Conservation (phyloP, 768 basidiomycete species). For the Cyathus striatus region DNA sequence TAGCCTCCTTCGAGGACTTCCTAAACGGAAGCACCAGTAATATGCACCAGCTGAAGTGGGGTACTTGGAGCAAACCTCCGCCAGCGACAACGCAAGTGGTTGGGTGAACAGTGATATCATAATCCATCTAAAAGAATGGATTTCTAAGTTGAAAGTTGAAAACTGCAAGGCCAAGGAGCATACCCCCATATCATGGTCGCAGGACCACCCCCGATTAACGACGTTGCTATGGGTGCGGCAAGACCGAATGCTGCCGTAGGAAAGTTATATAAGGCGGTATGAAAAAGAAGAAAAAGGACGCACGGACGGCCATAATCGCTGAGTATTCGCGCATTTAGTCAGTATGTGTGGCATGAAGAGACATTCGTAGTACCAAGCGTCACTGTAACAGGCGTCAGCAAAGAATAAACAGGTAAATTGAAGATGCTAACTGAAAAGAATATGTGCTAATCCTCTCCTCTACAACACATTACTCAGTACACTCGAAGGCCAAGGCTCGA, state of each 20-base stretch:
- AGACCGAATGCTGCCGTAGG: slow-evolving; percentile 47
- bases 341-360: neutral
- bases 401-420: neutral
- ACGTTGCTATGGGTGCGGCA: slow-evolving; percentile 52
- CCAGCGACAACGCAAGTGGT: slow-evolving; percentile 47
- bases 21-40: slow-evolving; percentile 63
- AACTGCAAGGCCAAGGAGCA: slow-evolving; percentile 3
- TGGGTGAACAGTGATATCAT: slow-evolving; percentile 44
- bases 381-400: slow-evolving; percentile 26
- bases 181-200: slow-evolving; percentile 58
- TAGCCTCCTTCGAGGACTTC: slow-evolving; percentile 44
- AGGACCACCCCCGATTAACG: slow-evolving; percentile 49
- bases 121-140: slow-evolving; percentile 33
- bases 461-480: slow-evolving; percentile 10
- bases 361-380: slow-evolving; percentile 39
- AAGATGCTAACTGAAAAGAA: slow-evolving; percentile 44
- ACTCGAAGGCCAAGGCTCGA: neutral
- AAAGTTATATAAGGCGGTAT: neutral
- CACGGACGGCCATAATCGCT: slow-evolving; percentile 64
- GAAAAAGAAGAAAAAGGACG: slow-evolving; percentile 15
- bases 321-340: neutral
- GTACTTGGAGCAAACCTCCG: slow-evolving; percentile 56
- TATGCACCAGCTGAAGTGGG: slow-evolving; percentile 60
- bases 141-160: neutral
- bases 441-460: slow-evolving; percentile 47